A percentile compares a stretch with the other conserved stretches of the same genome.
Conservation (phyloP, 1,284 basidiomycete genomes). For the Microbotryum silenes-acaulis region DNA sequence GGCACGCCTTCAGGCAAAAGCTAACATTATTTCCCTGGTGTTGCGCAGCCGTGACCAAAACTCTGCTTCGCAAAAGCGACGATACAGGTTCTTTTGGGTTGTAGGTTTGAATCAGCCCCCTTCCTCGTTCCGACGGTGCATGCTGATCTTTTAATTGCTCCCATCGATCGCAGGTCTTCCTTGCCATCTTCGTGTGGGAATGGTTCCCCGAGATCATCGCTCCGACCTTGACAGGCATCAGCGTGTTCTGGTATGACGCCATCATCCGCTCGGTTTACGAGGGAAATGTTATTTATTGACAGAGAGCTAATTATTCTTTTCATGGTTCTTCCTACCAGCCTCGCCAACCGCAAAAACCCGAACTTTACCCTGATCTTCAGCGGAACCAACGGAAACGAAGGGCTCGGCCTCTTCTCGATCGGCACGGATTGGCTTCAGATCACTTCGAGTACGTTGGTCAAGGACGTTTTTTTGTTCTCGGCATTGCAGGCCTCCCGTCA, state of each 20-base stretch:
- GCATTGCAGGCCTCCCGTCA: slow-evolving; percentile 9
- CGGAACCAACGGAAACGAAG: slow-evolving; percentile 55
- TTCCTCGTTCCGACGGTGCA: too few species aligned
- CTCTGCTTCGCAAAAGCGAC: slow-evolving; percentile 19
- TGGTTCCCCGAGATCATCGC: slow-evolving; percentile 7
- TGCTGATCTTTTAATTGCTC: neutral
- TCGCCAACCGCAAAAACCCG: slow-evolving; percentile 49
- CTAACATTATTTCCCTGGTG: too few species aligned
- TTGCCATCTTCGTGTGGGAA: slow-evolving; percentile 34
- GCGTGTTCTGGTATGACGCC: slow-evolving; percentile 47
- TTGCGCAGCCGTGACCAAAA: slow-evolving; percentile 30
- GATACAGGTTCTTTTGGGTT: slow-evolving; percentile 42
- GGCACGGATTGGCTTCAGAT: slow-evolving; percentile 52
- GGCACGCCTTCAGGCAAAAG: slow-evolving; percentile 4
- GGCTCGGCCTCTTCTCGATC: slow-evolving; percentile 49
- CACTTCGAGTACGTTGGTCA: slow-evolving; percentile 42
- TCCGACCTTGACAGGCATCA: slow-evolving; percentile 50
- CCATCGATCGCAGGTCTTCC: slow-evolving; percentile 10
- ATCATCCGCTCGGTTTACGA: slow-evolving; percentile 6
- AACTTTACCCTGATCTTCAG: slow-evolving; percentile 57
- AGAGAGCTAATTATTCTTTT: too few species aligned
- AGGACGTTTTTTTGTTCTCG: too few species aligned
- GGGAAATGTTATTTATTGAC: too few species aligned
- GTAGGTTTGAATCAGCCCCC: neutral
- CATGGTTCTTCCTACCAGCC: slow-evolving; percentile 36